Evolutionary conservation across 495 filamentous ascomycete species (phyloP), one percentile per base, ranked within the genome.

Genomic region (Penicillium parvum): DNA sequence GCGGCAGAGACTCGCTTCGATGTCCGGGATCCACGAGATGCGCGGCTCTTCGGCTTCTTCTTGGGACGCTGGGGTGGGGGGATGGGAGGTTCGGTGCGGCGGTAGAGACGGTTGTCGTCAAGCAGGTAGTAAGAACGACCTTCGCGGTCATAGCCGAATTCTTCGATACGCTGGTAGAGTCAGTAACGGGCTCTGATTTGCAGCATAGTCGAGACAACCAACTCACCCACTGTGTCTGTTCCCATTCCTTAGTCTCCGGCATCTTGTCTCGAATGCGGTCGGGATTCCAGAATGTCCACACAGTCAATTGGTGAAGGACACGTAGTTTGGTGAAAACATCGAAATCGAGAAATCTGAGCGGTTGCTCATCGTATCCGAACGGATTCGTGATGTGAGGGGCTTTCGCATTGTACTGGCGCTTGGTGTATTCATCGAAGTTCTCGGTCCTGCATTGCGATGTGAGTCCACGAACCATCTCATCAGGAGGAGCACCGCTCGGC

Each of bases 21-120:
- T 9, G 83, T 76, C 54, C 88, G 73, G 66, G 75, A 57, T 11
- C 77, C 76, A 57, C 77, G 84, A 1, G 80, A 78, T 48, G 88
- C 90, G 47, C 85, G 86, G 16, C 82, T 81, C 53, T 84, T 88
- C 39, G 81, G 77, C 61, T 90, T 92, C 6, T 85, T 74, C 58
- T 89, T 90, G 3, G 74, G 55, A 23, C 77, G 60, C 20, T 69
- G 67, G 5, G 75, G 71, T 3, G 76, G 72, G 11, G 82, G 77
- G 3, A 78, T 71, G 2, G 75, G 70, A 40, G 75, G 78, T 27
- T 90, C 86, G 32, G 86, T 87, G 41, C 81, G 79, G 39, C 88
- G 85, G 64, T 97, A 98, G 19, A 97, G 71, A 34, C 91, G 79
- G 49, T 95, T 92, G 68, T 98, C 92, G 47, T 98, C 91, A 5